Evolutionary conservation across 2,329 filamentous ascomycete genomes (phyloP), one percentile per base, ranked within the genome.

Genomic region (Sporothrix luriei): DNA sequence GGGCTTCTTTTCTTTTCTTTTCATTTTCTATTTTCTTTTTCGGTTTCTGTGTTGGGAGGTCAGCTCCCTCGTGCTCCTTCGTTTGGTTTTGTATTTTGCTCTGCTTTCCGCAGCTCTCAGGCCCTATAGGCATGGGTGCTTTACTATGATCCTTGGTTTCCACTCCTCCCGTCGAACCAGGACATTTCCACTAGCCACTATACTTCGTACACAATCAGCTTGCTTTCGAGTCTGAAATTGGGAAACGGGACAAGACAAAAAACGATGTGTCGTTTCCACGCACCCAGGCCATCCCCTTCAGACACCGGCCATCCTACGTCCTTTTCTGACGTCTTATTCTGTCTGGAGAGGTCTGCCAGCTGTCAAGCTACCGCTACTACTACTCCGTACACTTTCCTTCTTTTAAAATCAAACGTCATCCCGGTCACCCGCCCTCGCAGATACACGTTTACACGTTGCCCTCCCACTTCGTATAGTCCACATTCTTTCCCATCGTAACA

Each of bases 71-170:
- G 1, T 33, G 33, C 33, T 33, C 5, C 33, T 33, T 5, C 33
- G 33, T 26, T 16, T 24, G 29, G 4, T 29, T 13, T 16, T 14
- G 16, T 62, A 11, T 33, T 33, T 33, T 7, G 4, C 6, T 33
- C 33, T 33, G 33, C 7, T 33, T 33, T 7, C 33, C 33, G 33
- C 33, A 33, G 33, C 33, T 33, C 33, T 33, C 57, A 62, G n/a
- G 57, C 38, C 38, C 57, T 38, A 16, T 61, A 46, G 7, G n/a
- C 57, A 61, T 24, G 57, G 43, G 33, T 46, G 13, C 57, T 61
- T 61, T 21, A 33, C 13, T 21, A 19, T 24, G n/a, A 19, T 43
- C 38, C 57, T 26, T 62, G 38, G 57, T 19, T 57, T 21, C 57
- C n/a, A 43, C 11, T 62, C 14, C 13, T 40, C 55, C 57, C n/a